phyloP scores from a whole-genome alignment of 1,284 basidiomycete genomes.

The Cutaneotrichosporon cyanovorans region DNA sequence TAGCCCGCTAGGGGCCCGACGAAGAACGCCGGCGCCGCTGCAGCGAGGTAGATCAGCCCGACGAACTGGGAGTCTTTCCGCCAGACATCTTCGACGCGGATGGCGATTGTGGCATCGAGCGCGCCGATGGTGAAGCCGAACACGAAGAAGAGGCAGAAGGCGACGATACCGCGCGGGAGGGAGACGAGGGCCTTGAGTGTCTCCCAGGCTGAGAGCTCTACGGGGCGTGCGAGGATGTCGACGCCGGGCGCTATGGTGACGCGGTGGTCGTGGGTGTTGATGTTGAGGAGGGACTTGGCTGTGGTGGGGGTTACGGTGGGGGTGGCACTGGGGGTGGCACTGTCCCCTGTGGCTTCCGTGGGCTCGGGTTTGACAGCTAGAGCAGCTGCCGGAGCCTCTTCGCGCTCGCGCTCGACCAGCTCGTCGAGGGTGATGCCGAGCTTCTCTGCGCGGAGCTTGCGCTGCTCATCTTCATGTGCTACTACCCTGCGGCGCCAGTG shows the following conservation, averaged over 20 bases:
- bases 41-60: constrained; percentile 63
- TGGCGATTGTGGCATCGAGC: constrained; percentile 49
- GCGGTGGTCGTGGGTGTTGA: too few relatives aligned
- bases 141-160: constrained; percentile 52
- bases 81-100: constrained; percentile 59
- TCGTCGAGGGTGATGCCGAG: background rate
- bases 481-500: background rate
- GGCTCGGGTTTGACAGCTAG: background rate
- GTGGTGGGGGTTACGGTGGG: background rate
- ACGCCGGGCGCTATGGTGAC: too few relatives aligned
- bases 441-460: background rate
- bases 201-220: constrained; percentile 35
- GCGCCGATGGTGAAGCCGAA: constrained; percentile 51
- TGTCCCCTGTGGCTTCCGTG: too few relatives aligned
- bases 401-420: background rate
- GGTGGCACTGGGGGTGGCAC: too few relatives aligned
- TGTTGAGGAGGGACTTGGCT: too few relatives aligned
- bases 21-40: constrained; percentile 57
- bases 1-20: constrained; percentile 59
- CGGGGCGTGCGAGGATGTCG: background rate
- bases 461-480: background rate
- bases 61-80: constrained; percentile 56
- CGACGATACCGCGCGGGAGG: constrained; percentile 55
- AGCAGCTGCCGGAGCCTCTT: background rate
- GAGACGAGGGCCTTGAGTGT: constrained; percentile 51